A percentile compares a stretch with the other conserved stretches of the same genome.
phyloP scores from a whole-genome alignment of 441 rosid genomes.

The Pelargonium hybrid region DNA sequence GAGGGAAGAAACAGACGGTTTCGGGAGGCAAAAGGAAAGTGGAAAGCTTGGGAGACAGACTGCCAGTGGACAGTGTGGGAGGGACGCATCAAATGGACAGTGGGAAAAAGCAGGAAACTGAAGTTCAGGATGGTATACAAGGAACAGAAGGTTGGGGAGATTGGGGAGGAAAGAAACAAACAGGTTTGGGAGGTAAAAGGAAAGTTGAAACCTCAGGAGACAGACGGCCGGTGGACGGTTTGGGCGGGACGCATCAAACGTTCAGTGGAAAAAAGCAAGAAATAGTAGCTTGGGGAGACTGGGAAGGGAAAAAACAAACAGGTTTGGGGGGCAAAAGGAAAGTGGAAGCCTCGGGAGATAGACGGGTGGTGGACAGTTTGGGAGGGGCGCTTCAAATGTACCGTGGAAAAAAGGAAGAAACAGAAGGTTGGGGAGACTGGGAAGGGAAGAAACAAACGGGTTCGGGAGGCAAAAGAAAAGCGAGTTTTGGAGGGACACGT shows the following conservation, averaged over 20 bases:
- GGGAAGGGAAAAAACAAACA: background rate
- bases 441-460: background rate
- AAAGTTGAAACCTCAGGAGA: background rate
- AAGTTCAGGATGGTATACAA: too few species aligned
- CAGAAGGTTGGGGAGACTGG: slow-evolving; percentile 4
- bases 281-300: slow-evolving; percentile 1
- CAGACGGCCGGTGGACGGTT: too few species aligned
- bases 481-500: too few species aligned
- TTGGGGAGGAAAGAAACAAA: background rate
- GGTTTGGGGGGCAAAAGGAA: background rate
- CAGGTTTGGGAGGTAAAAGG: background rate
- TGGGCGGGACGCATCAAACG: too few species aligned
- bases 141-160: slow-evolving; percentile 4
- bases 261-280: background rate
- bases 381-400: background rate
- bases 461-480: background rate
- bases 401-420: background rate
- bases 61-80: background rate
- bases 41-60: background rate
- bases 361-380: background rate
- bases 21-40: background rate
- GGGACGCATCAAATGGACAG: background rate
- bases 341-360: background rate
- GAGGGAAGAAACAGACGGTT: background rate
- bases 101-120: background rate